Percentiles rank a stretch among this genome's conserved stretches.
Conservation (phyloP, 257 asterid species). For the Fraxinus pennsylvanica region DNA sequence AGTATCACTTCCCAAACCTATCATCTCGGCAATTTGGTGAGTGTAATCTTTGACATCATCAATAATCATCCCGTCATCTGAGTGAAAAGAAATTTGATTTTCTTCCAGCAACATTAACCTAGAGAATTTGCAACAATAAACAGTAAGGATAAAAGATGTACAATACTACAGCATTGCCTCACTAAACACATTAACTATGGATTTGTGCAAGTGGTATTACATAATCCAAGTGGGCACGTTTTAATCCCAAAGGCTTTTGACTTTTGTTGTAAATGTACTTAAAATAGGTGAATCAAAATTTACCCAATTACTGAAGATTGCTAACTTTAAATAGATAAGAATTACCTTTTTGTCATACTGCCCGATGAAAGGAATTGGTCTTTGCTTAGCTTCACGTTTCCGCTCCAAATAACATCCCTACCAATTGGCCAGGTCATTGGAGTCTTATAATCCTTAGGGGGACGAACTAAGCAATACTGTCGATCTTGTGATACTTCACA, state of each 20-base stretch:
- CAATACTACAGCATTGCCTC: background rate
- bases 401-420: constrained; percentile 94
- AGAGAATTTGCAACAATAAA: constrained; percentile 32
- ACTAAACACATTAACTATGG: background rate
- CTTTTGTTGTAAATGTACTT: background rate
- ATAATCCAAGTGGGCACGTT: constrained; percentile 7
- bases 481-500: constrained; percentile 66
- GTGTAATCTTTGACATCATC: constrained; percentile 91
- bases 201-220: background rate
- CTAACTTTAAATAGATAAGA: constrained; percentile 19
- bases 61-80: constrained; percentile 71
- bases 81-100: constrained; percentile 93
- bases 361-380: constrained; percentile 99
- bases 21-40: constrained; percentile 88
- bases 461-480: constrained; percentile 77
- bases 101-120: constrained; percentile 98
- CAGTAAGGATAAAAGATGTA: background rate
- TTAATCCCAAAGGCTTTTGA: background rate
- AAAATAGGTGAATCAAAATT: constrained; percentile 2
- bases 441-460: constrained; percentile 89
- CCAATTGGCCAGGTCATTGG: constrained; percentile 95
- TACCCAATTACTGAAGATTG: constrained; percentile 1
- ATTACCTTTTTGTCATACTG: constrained; percentile 94
- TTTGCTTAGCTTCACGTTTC: constrained; percentile 87
- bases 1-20: constrained; percentile 84